phyloP scores from a whole-genome alignment of 2,329 filamentous ascomycete genomes.

The Alternaria solani region DNA sequence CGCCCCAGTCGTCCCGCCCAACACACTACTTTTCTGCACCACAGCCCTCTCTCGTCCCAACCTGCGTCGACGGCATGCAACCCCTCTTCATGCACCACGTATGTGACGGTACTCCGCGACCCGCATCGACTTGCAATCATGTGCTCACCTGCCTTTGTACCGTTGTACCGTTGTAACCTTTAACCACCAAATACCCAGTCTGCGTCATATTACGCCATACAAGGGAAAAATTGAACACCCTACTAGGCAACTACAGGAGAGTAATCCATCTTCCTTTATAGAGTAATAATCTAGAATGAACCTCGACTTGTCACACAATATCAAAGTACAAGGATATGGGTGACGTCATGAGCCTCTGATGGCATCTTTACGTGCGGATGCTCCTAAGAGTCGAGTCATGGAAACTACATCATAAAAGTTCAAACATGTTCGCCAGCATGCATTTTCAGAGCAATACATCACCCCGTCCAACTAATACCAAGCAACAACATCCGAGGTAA shows the following conservation, averaged over 20 bases:
- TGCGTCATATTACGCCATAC: no score
- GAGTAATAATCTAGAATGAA: no score
- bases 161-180: not conserved
- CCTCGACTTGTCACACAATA: not conserved
- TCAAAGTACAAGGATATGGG: not conserved
- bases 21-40: constrained; percentile 8
- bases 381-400: constrained; percentile 1
- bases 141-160: constrained; percentile 19
- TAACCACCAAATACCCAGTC: not conserved
- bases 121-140: constrained; percentile 31
- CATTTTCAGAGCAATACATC: not conserved
- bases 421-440: not conserved
- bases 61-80: constrained; percentile 15
- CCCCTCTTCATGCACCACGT: constrained; percentile 20
- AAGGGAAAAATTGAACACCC: no score
- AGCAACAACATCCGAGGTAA: no score
- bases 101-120: constrained; percentile 16
- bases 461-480: no score
- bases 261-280: no score
- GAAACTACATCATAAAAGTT: not conserved
- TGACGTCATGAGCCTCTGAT: constrained; percentile 11
- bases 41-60: constrained; percentile 7
- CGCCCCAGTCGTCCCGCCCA: constrained; percentile 13
- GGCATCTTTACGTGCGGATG: constrained; percentile 4
- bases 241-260: no score